Conservation (phyloP, 805 yeast species). For the Nakazawaea peltata region DNA sequence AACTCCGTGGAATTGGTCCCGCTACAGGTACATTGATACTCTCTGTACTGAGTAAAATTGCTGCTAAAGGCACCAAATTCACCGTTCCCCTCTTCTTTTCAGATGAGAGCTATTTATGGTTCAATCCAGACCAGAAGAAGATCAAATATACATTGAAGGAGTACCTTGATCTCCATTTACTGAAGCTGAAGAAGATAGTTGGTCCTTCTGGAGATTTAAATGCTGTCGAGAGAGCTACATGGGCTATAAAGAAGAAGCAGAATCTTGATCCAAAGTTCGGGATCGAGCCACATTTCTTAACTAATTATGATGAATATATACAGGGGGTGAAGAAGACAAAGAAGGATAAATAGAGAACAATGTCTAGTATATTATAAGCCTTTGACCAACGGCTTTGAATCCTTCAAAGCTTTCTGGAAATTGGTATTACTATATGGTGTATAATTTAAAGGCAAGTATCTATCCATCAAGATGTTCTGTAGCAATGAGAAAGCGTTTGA, state of each 20-base stretch:
- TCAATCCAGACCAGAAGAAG: conserved; percentile 21
- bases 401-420: conserved; percentile 6
- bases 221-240: conserved; percentile 9
- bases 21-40: conserved; percentile 39
- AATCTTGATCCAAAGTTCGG: conserved; percentile 2
- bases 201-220: conserved; percentile 5
- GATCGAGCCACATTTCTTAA: conserved; percentile 1
- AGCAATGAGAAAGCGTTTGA: conserved; percentile 70
- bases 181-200: conserved; percentile 7
- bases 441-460: conserved; percentile 48
- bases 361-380: conserved; percentile 1
- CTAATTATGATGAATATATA: conserved; percentile 6
- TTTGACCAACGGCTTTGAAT: conserved; percentile 7
- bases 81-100: conserved; percentile 38
- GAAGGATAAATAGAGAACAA: neutral
- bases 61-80: neutral
- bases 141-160: conserved; percentile 35
- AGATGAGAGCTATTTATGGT: conserved; percentile 36
- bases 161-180: conserved; percentile 28
- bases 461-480: conserved; percentile 70
- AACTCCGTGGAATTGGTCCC: conserved; percentile 40
- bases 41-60: conserved; percentile 18
- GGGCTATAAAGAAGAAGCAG: conserved; percentile 5
- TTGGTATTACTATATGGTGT: conserved; percentile 28
- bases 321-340: neutral